Conservation (phyloP, 2,329 filamentous ascomycete genomes). For the Aspergillus awamori region DNA sequence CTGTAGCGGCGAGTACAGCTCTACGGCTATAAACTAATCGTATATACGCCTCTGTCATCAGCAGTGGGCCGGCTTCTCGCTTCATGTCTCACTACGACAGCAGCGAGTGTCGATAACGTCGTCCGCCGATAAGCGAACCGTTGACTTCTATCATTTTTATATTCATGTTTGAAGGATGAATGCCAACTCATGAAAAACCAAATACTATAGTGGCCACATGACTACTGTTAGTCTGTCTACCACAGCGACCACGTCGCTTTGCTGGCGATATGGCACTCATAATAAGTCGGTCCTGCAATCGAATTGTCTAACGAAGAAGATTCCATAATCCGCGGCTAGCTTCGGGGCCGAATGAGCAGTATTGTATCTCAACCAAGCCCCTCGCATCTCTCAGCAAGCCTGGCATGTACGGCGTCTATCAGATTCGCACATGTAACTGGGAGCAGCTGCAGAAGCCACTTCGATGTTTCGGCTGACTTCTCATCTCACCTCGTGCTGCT, state of each 20-base stretch:
- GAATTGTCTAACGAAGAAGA: conserved; percentile 66
- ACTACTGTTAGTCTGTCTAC: conserved; percentile 51
- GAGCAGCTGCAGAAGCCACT: conserved; percentile 60
- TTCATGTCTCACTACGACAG: too few species aligned
- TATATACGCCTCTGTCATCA: too few species aligned
- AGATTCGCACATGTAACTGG: conserved; percentile 68
- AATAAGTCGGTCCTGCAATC: conserved; percentile 62
- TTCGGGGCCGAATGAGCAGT: conserved; percentile 63
- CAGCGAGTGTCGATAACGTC: too few species aligned
- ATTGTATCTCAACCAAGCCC: conserved; percentile 60
- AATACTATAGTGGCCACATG: too few species aligned
- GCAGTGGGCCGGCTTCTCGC: too few species aligned
- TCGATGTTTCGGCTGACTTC: conserved; percentile 63
- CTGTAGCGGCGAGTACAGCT: too few species aligned
- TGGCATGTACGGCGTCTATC: conserved; percentile 2
- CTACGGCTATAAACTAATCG: too few species aligned
- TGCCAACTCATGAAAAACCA: too few species aligned
- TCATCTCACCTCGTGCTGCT: conserved; percentile 54
- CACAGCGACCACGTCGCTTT: conserved; percentile 65
- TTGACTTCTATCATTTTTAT: too few species aligned
- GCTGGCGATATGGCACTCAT: conserved; percentile 67
- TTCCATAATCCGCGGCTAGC: conserved; percentile 67
- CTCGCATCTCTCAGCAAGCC: conserved; percentile 60
- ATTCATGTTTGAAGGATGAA: too few species aligned
- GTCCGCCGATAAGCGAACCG: too few species aligned